Conservation (phyloP, 2,329 filamentous ascomycete species). For the Diaporthe sp. region DNA sequence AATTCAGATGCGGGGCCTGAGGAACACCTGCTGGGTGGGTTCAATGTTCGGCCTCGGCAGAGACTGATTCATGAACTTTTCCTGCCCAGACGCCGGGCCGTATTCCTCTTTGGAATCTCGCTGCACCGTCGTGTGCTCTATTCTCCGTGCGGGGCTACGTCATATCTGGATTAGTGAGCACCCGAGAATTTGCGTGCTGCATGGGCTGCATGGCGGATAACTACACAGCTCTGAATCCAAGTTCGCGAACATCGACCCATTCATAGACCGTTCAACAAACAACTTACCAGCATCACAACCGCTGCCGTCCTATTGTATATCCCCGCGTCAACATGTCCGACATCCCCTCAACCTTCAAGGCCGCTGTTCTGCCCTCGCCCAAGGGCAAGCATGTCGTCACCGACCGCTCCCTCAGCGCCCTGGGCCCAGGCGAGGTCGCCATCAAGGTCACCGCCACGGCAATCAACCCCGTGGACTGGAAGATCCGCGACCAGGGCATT, state of each 20-base stretch:
- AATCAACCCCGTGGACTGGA: slow-evolving; percentile 54
- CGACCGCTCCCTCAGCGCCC: slow-evolving; percentile 39
- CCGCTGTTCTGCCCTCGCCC: slow-evolving; percentile 37
- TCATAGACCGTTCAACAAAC: background rate
- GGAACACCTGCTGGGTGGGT: background rate
- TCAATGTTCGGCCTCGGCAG: background rate
- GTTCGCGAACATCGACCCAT: background rate
- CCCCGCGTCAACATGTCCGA: background rate
- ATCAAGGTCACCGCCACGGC: slow-evolving; percentile 47
- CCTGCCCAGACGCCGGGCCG: background rate
- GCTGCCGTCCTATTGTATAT: background rate
- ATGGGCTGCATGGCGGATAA: background rate
- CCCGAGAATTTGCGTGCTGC: background rate
- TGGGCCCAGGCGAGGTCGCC: slow-evolving; percentile 43
- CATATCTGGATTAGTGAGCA: slow-evolving; percentile 13
- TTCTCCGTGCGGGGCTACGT: slow-evolving; percentile 1
- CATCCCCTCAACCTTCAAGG: slow-evolving; percentile 37
- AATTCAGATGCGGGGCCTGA: background rate
- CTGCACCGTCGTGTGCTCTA: background rate
- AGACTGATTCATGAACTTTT: slow-evolving; percentile 3
- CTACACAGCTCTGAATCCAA: background rate
- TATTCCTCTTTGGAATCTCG: background rate
- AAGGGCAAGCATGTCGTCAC: slow-evolving; percentile 33
- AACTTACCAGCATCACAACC: background rate
- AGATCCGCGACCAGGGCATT: slow-evolving; percentile 48